Evolutionary conservation across 208 protist species (phyloP), one percentile per base, ranked within the genome.

Genomic region (Sergeia podlipaevii): DNA sequence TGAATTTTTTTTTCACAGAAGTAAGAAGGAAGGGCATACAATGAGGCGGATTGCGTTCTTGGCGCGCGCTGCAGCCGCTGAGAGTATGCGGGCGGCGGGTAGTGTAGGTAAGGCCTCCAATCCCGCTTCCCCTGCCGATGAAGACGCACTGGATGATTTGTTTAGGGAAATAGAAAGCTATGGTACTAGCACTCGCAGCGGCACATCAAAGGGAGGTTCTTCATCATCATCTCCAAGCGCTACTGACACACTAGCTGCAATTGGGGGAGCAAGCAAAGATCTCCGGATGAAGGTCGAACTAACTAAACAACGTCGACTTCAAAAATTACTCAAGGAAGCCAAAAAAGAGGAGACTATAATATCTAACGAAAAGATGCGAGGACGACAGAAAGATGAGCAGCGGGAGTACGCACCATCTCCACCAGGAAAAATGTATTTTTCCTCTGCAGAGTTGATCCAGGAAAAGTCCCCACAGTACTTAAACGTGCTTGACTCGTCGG

Each of bases 381-480:
- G 37, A 21, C 24, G 37, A 15, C 60, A 51, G 26, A 50, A 49
- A 8, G 34, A 52, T 8, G 44, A 67, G 29, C 67, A 56, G 20
- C 48, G 61, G 11, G 44, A 23, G 11, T 85, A 79, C 58, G 54
- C 74, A 21, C 80, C 67, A 39, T 64, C 78, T 27, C 58, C 52
- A 23, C 54, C 85, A 45, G 79, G 73, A 0, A 74, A 64, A 43
- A 58, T 68, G 17, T 84, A 74, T 59, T 52, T 85, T 11, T 85
- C 80, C 5, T 76, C 72, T 10, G 66, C 72, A 6, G 85, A 93
- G 45, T 59, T 88, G 5, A 74, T 88, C 23, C 69, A 80, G 29
- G 84, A 89, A 36, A 80, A 80, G 41, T 70, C 78, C 5, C 87
- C 80, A 17, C 87, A 94, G 61, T 68, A 88, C 43, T 89, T 94